Conservation (phyloP, 108 stramenopile genomes). For the Cyclotella baltica region DNA sequence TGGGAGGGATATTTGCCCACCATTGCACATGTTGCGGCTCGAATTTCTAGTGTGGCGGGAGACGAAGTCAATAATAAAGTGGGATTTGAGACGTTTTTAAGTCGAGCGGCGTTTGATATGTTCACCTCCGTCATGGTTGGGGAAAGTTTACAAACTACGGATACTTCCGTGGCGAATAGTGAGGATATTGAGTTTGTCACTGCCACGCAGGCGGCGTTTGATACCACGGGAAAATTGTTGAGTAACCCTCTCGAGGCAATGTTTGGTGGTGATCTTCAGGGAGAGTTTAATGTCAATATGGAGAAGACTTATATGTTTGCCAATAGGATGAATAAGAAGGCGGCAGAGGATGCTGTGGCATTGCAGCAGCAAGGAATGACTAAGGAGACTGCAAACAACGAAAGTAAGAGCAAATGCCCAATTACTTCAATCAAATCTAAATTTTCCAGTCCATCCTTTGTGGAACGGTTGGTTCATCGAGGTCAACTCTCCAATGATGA, state of each 20-base stretch:
- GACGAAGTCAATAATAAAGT: slow-evolving; percentile 23
- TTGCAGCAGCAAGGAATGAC: background rate
- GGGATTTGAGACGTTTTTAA: slow-evolving; percentile 31
- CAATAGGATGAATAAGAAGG: slow-evolving; percentile 6
- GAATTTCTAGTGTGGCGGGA: slow-evolving; percentile 20
- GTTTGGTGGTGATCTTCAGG: slow-evolving; percentile 27
- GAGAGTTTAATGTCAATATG: slow-evolving; percentile 33
- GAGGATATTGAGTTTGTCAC: slow-evolving; percentile 40
- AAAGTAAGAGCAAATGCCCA: slow-evolving; percentile 28
- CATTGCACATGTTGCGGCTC: slow-evolving; percentile 10
- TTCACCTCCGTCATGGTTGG: slow-evolving; percentile 38
- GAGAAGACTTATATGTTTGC: slow-evolving; percentile 35
- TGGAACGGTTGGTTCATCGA: slow-evolving; percentile 25
- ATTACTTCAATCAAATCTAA: slow-evolving; percentile 20
- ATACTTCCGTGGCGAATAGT: background rate
- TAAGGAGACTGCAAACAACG: background rate
- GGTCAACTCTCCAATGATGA: slow-evolving; percentile 36
- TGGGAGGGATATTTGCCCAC: slow-evolving; percentile 34
- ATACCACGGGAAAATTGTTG: slow-evolving; percentile 24
- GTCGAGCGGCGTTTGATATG: slow-evolving; percentile 40
- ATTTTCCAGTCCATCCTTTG: slow-evolving; percentile 23
- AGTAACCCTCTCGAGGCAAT: slow-evolving; percentile 31
- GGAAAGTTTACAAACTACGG: slow-evolving; percentile 30
- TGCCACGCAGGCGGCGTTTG: slow-evolving; percentile 31
- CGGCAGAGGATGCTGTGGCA: slow-evolving; percentile 7